phyloP scores from a whole-genome alignment of 2,329 filamentous ascomycete genomes.

The Cryphonectria japonica region DNA sequence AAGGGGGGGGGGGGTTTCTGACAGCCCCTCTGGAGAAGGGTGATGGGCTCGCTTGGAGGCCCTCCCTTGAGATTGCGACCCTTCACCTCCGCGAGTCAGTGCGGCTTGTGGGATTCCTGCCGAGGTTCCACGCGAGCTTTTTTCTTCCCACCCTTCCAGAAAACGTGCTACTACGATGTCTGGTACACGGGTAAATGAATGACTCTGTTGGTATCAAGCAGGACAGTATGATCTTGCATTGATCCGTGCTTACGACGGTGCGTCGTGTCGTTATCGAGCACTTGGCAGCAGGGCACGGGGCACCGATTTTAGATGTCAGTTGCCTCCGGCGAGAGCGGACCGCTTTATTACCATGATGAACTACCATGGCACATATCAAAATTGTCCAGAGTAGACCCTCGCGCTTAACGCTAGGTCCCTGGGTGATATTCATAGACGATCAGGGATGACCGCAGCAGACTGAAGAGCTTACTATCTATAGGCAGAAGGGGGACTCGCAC shows the following conservation, averaged over 20 bases:
- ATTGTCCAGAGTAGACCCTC: not conserved
- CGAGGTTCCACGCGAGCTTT: not conserved
- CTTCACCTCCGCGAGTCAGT: slow-evolving; percentile 5
- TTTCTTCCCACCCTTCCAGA: not conserved
- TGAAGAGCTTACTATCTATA: not conserved
- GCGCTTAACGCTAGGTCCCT: not conserved
- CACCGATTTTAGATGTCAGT: not conserved
- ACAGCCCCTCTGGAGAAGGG: not conserved
- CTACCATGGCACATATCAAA: not conserved
- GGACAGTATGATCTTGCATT: not conserved
- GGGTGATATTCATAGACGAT: not conserved
- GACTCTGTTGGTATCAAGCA: not conserved
- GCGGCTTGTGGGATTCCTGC: not conserved
- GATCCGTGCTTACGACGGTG: not conserved
- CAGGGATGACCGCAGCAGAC: not conserved
- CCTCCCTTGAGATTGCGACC: not conserved
- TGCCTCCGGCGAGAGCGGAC: not conserved
- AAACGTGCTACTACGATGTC: not conserved
- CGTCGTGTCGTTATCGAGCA: not conserved
- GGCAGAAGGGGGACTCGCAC: not conserved
- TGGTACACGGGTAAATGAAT: not conserved
- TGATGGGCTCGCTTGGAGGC: not conserved
- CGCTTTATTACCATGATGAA: not conserved
- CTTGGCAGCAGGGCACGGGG: not conserved
- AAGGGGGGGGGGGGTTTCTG: not conserved